Evolutionary conservation across 768 basidiomycete genomes (phyloP), one percentile per base, ranked within the genome.

Genomic region (Trametes cubensis): DNA sequence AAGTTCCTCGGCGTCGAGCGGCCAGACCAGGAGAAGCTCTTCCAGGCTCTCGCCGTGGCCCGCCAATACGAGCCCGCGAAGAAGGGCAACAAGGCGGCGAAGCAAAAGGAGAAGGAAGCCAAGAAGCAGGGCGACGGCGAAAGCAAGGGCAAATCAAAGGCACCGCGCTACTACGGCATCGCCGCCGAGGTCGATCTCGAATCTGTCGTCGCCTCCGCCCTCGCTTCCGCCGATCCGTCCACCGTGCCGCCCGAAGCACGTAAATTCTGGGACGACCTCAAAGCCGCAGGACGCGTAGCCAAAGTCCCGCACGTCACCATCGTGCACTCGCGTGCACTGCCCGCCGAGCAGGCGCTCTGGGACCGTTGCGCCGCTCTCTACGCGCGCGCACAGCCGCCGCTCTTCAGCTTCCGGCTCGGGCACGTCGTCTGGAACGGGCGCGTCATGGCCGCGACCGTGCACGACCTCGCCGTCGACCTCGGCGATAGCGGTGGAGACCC

Each of bases 291-390:
- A 5, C 79, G 90, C 25, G 73, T 96, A 15, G 71, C 82, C 17
- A 66, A 72, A 42, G 75, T 81, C 4, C 94, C 95, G 1, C 97
- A 98, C 74, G 80, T 97, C 58, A 98, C 96, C 1, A 77, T 98
- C 61, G 88, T 89, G 30, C 97, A 99, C 74, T 72, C 73, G 64
- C 86, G 85, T 21, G 60, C 74, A n/a, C 73, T 80, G 6, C 73
- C 74, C 0, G 71, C 34, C 3, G 69, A 74, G 8, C 40, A 58
- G 28, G 69, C 65, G 38, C 70, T 86, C 10, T 89, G 87, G 87
- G 71, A 76, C 13, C 72, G 74, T 11, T 92, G 90, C 69, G 69
- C 67, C 18, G 69, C 58, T 6, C 72, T 92, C 23, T 71, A 80
- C 34, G 60, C 69, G 14, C 69, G 73, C 25, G 62, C 67, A 28